Percentiles rank a stretch among this genome's conserved stretches.
These are phyloP conservation scores for Clitoria ternatea DNA, from an alignment of 306 rosid species.

Conservation along the genomic window DNA sequence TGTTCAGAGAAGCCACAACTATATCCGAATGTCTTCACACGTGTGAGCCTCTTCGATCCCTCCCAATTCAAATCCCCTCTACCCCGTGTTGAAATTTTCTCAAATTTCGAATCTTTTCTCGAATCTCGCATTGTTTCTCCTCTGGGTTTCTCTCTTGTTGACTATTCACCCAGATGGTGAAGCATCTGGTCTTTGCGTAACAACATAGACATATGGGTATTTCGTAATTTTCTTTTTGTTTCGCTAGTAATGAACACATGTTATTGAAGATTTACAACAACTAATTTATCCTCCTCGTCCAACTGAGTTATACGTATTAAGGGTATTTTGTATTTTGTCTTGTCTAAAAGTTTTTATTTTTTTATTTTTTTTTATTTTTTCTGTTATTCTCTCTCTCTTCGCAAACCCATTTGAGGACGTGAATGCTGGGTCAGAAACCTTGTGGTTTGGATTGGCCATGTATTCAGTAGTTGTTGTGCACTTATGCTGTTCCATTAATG, in stretches of 20 bases:
- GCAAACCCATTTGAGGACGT: background rate
- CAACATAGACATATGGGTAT: slow-evolving; percentile 28
- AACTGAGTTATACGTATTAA: too few relatives aligned
- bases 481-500: slow-evolving; percentile 20
- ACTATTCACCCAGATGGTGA: slow-evolving; percentile 11
- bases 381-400: background rate
- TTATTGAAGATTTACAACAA: too few relatives aligned
- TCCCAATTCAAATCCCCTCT: background rate
- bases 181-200: slow-evolving; percentile 22
- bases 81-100: background rate
- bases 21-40: slow-evolving; percentile 97
- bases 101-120: slow-evolving; percentile 24
- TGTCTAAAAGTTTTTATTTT: slow-evolving; percentile 8
- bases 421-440: slow-evolving; percentile 21
- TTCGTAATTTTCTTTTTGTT: too few relatives aligned
- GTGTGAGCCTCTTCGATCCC: slow-evolving; percentile 48
- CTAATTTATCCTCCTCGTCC: too few relatives aligned
- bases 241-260: too few relatives aligned
- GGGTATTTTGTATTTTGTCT: slow-evolving; percentile 35
- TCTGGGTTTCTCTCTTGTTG: background rate
- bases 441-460: slow-evolving; percentile 20
- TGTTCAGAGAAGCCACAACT: slow-evolving; percentile 85
- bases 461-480: slow-evolving; percentile 1
- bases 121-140: background rate
- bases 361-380: background rate